Percentiles rank a stretch among this genome's conserved stretches.
Conservation (phyloP, 257 asterid species). For the Coffea eugenioides region DNA sequence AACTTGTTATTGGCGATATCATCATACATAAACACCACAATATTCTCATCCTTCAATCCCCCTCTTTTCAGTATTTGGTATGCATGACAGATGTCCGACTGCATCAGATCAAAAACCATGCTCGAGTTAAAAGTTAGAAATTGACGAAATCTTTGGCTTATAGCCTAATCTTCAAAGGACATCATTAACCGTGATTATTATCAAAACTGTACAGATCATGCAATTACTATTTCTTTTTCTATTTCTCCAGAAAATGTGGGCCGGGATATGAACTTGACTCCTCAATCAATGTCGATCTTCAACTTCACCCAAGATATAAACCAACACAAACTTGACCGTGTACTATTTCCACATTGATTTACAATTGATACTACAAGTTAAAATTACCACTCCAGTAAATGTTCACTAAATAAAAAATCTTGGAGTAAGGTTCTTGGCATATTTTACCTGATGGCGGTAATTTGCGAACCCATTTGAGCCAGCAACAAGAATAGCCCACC, state of each 20-base stretch:
- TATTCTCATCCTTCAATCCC: constrained; percentile 81
- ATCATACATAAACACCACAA: constrained; percentile 89
- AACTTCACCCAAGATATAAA: not conserved
- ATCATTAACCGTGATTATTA: too few species aligned
- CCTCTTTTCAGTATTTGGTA: constrained; percentile 85
- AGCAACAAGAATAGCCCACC: constrained; percentile 95
- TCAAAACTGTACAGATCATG: not conserved
- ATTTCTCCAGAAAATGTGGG: too few species aligned
- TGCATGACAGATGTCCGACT: constrained; percentile 97
- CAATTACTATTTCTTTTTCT: not conserved
- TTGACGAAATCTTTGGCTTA: not conserved
- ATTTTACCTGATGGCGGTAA: constrained; percentile 81
- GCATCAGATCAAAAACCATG: constrained; percentile 3
- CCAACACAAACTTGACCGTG: not conserved
- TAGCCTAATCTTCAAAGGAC: not conserved
- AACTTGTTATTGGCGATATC: constrained; percentile 63
- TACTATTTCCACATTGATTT: not conserved
- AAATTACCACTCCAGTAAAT: too few species aligned
- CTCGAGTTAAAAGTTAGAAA: not conserved
- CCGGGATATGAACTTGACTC: too few species aligned
- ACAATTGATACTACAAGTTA: too few species aligned
- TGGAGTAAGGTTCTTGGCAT: not conserved
- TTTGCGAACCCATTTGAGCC: constrained; percentile 84
- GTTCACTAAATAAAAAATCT: not conserved
- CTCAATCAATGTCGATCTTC: not conserved